phyloP scores from a whole-genome alignment of 768 basidiomycete species.

The Lactifluus volemus region DNA sequence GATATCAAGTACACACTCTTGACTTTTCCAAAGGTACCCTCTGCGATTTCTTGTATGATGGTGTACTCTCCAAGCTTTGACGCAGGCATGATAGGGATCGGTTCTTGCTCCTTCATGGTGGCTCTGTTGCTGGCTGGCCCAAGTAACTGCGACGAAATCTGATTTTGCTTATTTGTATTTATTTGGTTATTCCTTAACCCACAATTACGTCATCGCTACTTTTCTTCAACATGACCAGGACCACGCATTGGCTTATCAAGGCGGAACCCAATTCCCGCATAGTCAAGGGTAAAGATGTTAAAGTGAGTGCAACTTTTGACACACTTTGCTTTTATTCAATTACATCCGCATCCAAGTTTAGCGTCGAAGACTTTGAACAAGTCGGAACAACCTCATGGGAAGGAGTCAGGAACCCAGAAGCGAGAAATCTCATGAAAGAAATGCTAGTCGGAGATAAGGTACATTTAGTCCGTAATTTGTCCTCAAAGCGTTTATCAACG shows the following conservation, averaged over 20 bases:
- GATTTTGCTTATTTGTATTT: slow-evolving; percentile 5
- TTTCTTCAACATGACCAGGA: background rate
- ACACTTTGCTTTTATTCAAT: background rate
- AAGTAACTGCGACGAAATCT: background rate
- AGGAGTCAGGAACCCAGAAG: slow-evolving; percentile 80
- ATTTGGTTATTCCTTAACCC: background rate
- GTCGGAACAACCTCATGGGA: slow-evolving; percentile 72
- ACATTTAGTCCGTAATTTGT: slow-evolving; percentile 4
- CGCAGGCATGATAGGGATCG: slow-evolving; percentile 36
- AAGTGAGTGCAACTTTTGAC: slow-evolving; percentile 37
- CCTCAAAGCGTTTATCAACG: background rate
- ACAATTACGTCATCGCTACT: slow-evolving; percentile 9
- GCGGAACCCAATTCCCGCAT: slow-evolving; percentile 80
- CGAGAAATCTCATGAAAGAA: slow-evolving; percentile 74
- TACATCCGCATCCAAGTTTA: slow-evolving; percentile 41
- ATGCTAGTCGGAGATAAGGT: slow-evolving; percentile 75
- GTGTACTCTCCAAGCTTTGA: slow-evolving; percentile 88
- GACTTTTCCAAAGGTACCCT: slow-evolving; percentile 98
- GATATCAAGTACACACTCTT: slow-evolving; percentile 62
- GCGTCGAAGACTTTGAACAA: slow-evolving; percentile 76
- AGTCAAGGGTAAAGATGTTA: slow-evolving; percentile 83
- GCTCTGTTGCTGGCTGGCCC: background rate
- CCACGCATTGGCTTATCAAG: slow-evolving; percentile 63
- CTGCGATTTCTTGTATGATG: slow-evolving; percentile 81
- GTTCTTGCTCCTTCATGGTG: slow-evolving; percentile 23